These are phyloP conservation scores for Cryptococcus sp. DNA, from an alignment of 1,284 basidiomycete genomes.

Conservation along the genomic window DNA sequence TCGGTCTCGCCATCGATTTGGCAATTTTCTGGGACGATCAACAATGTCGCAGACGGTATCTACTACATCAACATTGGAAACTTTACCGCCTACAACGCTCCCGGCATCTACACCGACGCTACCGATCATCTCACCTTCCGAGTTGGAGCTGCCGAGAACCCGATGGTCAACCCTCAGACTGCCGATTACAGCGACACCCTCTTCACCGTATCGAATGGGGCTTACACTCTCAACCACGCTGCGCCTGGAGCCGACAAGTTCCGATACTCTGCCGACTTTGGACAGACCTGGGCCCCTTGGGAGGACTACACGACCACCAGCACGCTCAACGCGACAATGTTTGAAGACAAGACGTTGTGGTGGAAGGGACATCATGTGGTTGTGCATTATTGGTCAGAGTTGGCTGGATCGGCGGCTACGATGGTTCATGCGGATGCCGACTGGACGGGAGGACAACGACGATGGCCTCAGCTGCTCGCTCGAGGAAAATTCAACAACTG, in stretches of 20 bases:
- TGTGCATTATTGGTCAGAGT: constrained; percentile 77
- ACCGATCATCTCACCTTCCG: constrained; percentile 70
- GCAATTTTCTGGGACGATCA: constrained; percentile 66
- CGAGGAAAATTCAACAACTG: constrained; percentile 83
- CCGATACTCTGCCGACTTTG: constrained; percentile 79
- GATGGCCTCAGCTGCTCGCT: constrained; percentile 75
- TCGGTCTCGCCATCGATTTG: constrained; percentile 59
- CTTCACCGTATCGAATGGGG: constrained; percentile 57
- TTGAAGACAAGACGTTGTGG: constrained; percentile 56
- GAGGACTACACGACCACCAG: constrained; percentile 66
- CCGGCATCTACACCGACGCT: constrained; percentile 32
- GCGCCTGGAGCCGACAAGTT: constrained; percentile 81
- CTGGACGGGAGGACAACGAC: constrained; percentile 57
- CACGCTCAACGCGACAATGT: constrained; percentile 56
- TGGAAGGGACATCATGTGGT: constrained; percentile 80
- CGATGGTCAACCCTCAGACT: constrained; percentile 68
- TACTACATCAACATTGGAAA: constrained; percentile 58
- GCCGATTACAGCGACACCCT: constrained; percentile 62
- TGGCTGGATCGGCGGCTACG: constrained; percentile 58
- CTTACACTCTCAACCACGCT: constrained; percentile 70
- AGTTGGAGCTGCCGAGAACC: constrained; percentile 66
- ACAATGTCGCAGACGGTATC: constrained; percentile 71
- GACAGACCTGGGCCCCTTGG: constrained; percentile 78
- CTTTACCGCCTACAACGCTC: constrained; percentile 46
- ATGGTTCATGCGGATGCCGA: constrained; percentile 71